phyloP scores from a whole-genome alignment of 306 rosid species.

The Benincasa hispida region DNA sequence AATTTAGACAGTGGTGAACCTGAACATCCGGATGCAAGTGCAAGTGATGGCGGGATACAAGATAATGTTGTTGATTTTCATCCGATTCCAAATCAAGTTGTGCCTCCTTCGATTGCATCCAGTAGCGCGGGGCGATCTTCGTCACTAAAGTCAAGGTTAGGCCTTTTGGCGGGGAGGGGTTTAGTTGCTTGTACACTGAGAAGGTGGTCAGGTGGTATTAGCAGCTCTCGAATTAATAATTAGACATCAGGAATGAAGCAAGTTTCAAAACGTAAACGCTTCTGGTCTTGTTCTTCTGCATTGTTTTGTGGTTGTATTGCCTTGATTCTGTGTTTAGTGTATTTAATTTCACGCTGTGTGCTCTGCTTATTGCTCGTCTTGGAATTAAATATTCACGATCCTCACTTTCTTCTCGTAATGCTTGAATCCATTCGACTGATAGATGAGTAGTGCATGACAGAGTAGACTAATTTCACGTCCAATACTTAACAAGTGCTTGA shows the following conservation, averaged over 20 bases:
- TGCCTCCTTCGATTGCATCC: constrained; percentile 24
- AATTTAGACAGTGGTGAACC: constrained; percentile 65
- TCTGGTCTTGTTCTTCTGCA: constrained; percentile 5
- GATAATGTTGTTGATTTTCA: constrained; percentile 52
- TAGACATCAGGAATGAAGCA: constrained; percentile 18
- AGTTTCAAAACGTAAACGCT: neutral
- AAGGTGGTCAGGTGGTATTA: constrained; percentile 67
- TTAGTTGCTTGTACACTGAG: constrained; percentile 68
- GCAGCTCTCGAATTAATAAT: constrained; percentile 35
- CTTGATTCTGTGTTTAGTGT: constrained; percentile 34
- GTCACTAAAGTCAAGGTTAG: constrained; percentile 71
- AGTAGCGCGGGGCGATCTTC: constrained; percentile 38
- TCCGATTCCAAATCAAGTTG: constrained; percentile 27
- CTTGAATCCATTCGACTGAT: neutral
- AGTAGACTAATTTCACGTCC: neutral
- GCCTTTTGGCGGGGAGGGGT: constrained; percentile 50
- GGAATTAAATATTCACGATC: constrained; percentile 39
- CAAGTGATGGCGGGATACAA: constrained; percentile 69
- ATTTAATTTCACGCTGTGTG: constrained; percentile 39
- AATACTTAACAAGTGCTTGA: neutral
- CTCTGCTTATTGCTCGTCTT: constrained; percentile 29
- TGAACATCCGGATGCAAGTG: constrained; percentile 68
- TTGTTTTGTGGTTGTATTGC: constrained; percentile 26
- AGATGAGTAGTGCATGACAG: neutral
- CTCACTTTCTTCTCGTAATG: neutral